Conservation (phyloP, 192 early-diverging fungal genomes). For the Backusella morwellensis region DNA sequence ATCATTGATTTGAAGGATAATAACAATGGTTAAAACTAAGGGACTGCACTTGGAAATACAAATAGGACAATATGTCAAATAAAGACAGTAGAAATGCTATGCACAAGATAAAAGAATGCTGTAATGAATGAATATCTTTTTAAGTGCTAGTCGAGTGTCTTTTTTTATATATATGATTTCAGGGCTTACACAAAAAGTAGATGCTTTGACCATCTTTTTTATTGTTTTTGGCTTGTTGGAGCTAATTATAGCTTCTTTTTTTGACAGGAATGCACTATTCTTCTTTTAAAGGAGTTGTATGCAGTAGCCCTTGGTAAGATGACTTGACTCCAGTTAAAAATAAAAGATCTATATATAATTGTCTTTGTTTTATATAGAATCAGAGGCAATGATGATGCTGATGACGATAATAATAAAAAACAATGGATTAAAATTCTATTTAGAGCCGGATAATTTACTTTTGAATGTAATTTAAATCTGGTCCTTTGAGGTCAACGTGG, state of each 20-base stretch:
- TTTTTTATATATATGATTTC: neutral
- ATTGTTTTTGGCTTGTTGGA: neutral
- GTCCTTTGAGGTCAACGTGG: neutral
- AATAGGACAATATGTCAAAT: neutral
- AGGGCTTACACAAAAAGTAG: neutral
- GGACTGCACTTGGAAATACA: neutral
- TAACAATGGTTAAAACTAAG: neutral
- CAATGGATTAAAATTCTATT: neutral
- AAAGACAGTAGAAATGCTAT: neutral
- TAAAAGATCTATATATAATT: neutral
- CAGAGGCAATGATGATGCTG: neutral
- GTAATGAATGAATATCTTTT: neutral
- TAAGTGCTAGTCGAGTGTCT: neutral
- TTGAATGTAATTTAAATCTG: neutral
- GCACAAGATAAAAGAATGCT: neutral
- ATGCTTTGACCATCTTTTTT: constrained; percentile 1
- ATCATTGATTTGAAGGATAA: neutral
- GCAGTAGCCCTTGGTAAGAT: neutral
- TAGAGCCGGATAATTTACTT: neutral
- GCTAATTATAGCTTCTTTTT: neutral
- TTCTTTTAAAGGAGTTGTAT: constrained; percentile 2
- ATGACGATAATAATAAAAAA: neutral
- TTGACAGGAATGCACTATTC: neutral
- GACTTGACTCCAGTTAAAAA: neutral
- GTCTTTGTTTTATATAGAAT: neutral